Conservation (phyloP, 2,329 filamentous ascomycete genomes). For the Fusarium sp. region DNA sequence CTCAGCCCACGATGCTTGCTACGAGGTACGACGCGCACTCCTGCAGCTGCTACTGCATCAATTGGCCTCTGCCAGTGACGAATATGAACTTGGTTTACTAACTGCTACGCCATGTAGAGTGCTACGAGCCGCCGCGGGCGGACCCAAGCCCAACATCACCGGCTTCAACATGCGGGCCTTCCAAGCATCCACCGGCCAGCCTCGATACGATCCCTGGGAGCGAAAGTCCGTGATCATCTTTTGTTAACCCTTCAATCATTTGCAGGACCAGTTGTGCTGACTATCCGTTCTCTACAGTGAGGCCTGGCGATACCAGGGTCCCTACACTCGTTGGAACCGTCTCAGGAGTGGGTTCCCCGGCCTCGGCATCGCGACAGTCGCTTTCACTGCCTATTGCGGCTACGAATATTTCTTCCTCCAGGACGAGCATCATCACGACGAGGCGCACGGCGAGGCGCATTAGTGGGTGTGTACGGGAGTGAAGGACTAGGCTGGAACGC, state of each 20-base stretch:
- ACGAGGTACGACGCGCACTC: conserved; percentile 54
- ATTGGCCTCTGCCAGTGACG: conserved; percentile 18
- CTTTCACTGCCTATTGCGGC: conserved; percentile 89
- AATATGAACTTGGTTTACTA: conserved; percentile 26
- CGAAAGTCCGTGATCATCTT: conserved; percentile 65
- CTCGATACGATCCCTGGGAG: conserved; percentile 77
- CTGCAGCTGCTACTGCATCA: conserved; percentile 6
- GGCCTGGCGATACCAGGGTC: conserved; percentile 93
- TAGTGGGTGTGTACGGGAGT: conserved; percentile 42
- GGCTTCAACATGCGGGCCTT: conserved; percentile 92
- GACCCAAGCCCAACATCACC: conserved; percentile 81
- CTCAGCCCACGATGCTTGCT: conserved; percentile 56
- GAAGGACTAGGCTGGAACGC: conserved; percentile 31
- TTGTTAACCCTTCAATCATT: background rate
- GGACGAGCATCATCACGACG: conserved; percentile 74
- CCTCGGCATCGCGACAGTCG: conserved; percentile 91
- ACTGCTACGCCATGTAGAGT: conserved; percentile 51
- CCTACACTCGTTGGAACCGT: conserved; percentile 89
- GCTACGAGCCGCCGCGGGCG: conserved; percentile 67
- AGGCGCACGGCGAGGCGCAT: conserved; percentile 69
- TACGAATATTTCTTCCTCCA: conserved; percentile 91
- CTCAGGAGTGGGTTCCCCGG: conserved; percentile 91
- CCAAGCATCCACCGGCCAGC: conserved; percentile 76
- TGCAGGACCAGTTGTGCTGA: conserved; percentile 12
- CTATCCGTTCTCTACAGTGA: conserved; percentile 71